phyloP scores from a whole-genome alignment of 2,329 filamentous ascomycete genomes.

The Fusarium armeniacum region DNA sequence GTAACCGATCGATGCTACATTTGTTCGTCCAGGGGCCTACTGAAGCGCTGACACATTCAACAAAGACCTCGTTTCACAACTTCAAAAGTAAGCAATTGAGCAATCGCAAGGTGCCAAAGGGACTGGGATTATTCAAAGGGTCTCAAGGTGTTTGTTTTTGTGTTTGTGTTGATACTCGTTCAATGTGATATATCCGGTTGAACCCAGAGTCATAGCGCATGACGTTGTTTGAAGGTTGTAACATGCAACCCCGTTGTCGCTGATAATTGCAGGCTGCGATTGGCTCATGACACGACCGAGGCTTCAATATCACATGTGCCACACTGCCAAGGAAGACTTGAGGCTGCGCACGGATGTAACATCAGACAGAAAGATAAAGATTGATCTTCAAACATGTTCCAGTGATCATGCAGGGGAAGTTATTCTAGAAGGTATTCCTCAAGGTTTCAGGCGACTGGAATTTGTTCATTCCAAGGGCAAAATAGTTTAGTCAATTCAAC shows the following conservation, averaged over 20 bases:
- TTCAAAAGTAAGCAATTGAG: not conserved
- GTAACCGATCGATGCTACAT: conserved; percentile 2
- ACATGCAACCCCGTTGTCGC: conserved; percentile 1
- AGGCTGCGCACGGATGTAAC: not conserved
- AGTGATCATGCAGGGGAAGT: not conserved
- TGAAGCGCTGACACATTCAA: not conserved
- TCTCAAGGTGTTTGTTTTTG: not conserved
- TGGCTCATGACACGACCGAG: not conserved
- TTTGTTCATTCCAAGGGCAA: too few relatives aligned
- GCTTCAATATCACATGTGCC: not conserved
- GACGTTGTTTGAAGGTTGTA: conserved; percentile 1
- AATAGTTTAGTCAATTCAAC: too few relatives aligned
- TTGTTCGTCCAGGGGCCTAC: not conserved
- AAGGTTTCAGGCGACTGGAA: not conserved
- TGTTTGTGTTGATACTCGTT: not conserved
- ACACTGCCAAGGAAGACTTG: not conserved
- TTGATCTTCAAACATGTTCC: not conserved
- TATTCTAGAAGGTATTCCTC: not conserved
- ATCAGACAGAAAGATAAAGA: not conserved
- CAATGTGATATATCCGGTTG: not conserved
- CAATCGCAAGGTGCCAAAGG: not conserved
- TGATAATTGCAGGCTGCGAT: not conserved
- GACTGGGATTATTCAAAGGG: not conserved
- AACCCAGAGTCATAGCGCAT: not conserved
- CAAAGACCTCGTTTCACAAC: not conserved